phyloP scores from a whole-genome alignment of 306 rosid genomes.

The Urtica urens region DNA sequence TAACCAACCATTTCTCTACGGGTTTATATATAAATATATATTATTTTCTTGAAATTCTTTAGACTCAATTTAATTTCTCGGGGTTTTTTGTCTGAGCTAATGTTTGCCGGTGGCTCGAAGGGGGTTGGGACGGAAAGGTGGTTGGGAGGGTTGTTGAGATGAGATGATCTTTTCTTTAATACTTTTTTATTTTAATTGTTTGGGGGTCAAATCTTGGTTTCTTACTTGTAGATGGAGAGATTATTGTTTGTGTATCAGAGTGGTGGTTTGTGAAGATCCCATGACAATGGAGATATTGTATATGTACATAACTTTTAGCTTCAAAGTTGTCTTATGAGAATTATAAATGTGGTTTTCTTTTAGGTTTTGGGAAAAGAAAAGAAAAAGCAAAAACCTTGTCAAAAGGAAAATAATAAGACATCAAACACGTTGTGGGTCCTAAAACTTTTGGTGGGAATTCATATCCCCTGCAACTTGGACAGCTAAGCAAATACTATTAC shows the following conservation, averaged over 20 bases:
- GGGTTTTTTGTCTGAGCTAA: constrained; percentile 25
- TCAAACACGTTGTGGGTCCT: constrained; percentile 4
- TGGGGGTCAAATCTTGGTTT: constrained; percentile 9
- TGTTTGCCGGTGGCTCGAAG: constrained; percentile 15
- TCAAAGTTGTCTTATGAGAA: constrained; percentile 7
- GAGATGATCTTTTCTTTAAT: constrained; percentile 13
- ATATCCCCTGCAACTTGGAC: neutral
- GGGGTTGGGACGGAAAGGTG: constrained; percentile 20
- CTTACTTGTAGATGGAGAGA: constrained; percentile 38
- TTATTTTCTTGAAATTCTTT: constrained; percentile 13
- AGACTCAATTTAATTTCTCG: constrained; percentile 30
- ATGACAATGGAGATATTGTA: constrained; percentile 16
- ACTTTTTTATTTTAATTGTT: constrained; percentile 4
- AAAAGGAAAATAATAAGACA: neutral
- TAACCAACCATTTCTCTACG: constrained; percentile 17
- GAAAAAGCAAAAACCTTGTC: neutral
- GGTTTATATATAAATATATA: constrained; percentile 26
- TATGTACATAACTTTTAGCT: constrained; percentile 13
- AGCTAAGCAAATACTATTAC: neutral
- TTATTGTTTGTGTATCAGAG: constrained; percentile 42
- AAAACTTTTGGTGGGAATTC: neutral
- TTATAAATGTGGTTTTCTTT: neutral
- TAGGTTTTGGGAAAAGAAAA: neutral
- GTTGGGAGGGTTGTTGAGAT: constrained; percentile 9
- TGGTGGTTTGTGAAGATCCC: constrained; percentile 41